Evolutionary conservation across 139 green algal genomes (phyloP).

Genomic region (Pseudopediastrum boryanum): DNA sequence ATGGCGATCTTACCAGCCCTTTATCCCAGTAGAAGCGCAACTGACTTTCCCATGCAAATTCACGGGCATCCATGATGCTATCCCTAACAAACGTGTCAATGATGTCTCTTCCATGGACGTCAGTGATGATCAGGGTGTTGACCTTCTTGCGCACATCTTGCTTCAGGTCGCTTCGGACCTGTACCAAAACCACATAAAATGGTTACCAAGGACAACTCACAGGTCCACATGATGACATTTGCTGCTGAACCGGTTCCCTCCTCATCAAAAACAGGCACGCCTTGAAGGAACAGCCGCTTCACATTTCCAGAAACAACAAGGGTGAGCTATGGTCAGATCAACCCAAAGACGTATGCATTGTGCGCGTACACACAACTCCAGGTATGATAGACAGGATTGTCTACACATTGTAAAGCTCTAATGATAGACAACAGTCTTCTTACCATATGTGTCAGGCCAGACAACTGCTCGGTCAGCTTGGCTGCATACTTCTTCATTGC

Average conservation of each 20-base stretch:
- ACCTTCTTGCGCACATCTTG: slow-evolving; percentile 82
- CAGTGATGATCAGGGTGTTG: slow-evolving; percentile 96
- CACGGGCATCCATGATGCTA: slow-evolving; percentile 73
- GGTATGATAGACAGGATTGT: too few relatives aligned
- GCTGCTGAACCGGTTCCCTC: too few relatives aligned
- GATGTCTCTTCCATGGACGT: slow-evolving; percentile 97
- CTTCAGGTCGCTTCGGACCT: slow-evolving; percentile 66
- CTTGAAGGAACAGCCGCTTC: too few relatives aligned
- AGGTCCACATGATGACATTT: too few relatives aligned
- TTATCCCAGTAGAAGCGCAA: slow-evolving; percentile 92
- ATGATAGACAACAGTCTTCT: not conserved
- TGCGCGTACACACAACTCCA: too few relatives aligned
- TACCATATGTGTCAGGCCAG: slow-evolving; percentile 82
- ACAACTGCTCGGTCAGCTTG: slow-evolving; percentile 81
- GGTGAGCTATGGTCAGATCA: too few relatives aligned
- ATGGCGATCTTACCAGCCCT: slow-evolving; percentile 23
- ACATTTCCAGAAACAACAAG: too few relatives aligned
- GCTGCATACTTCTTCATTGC: slow-evolving; percentile 82
- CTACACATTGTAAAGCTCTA: too few relatives aligned
- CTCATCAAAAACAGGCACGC: too few relatives aligned
- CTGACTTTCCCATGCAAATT: slow-evolving; percentile 99
- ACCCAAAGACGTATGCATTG: too few relatives aligned
- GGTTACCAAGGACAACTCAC: too few relatives aligned
- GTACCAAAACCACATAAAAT: too few relatives aligned
- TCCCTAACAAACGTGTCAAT: slow-evolving; percentile 90